A percentile compares a stretch with the other conserved stretches of the same genome.
Conservation (phyloP, 2,329 filamentous ascomycete genomes). For the Diplodia seriata region DNA sequence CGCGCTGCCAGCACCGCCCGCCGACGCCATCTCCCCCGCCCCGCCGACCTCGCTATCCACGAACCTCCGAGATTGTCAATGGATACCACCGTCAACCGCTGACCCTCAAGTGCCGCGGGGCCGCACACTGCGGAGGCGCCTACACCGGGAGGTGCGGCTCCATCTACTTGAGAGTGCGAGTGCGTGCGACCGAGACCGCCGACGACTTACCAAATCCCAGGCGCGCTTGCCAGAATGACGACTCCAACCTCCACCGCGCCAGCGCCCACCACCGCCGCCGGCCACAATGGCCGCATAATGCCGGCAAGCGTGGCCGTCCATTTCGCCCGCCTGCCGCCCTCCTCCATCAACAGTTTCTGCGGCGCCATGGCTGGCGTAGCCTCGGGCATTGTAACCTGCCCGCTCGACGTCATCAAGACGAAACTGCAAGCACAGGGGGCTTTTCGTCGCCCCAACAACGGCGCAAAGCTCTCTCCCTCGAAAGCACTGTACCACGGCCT, state of each 20-base stretch:
- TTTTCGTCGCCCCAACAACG: constrained; percentile 65
- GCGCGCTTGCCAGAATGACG: constrained; percentile 32
- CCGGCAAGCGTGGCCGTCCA: not conserved
- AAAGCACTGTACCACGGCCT: constrained; percentile 79
- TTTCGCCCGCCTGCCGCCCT: constrained; percentile 57
- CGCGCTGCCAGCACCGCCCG: constrained; percentile 2
- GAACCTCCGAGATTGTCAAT: constrained; percentile 26
- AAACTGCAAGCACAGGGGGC: constrained; percentile 95
- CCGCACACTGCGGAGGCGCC: constrained; percentile 33
- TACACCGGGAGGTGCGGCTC: constrained; percentile 32
- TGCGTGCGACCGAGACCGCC: constrained; percentile 4
- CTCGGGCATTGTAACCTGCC: constrained; percentile 93
- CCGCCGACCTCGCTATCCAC: constrained; percentile 10
- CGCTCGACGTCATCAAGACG: constrained; percentile 98
- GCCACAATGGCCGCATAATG: constrained; percentile 17
- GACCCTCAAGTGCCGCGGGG: constrained; percentile 32
- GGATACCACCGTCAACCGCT: constrained; percentile 32
- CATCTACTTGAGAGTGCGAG: constrained; percentile 21
- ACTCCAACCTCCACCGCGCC: constrained; percentile 31
- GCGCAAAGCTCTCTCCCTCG: constrained; percentile 50
- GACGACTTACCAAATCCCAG: constrained; percentile 18
- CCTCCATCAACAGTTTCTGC: constrained; percentile 78
- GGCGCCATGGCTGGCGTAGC: constrained; percentile 90
- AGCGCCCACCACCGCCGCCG: constrained; percentile 11
- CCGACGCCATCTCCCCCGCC: not conserved